These are phyloP conservation scores for Tolypocladium inflatum DNA, from an alignment of 2,329 filamentous ascomycete genomes.

Conservation along the genomic window DNA sequence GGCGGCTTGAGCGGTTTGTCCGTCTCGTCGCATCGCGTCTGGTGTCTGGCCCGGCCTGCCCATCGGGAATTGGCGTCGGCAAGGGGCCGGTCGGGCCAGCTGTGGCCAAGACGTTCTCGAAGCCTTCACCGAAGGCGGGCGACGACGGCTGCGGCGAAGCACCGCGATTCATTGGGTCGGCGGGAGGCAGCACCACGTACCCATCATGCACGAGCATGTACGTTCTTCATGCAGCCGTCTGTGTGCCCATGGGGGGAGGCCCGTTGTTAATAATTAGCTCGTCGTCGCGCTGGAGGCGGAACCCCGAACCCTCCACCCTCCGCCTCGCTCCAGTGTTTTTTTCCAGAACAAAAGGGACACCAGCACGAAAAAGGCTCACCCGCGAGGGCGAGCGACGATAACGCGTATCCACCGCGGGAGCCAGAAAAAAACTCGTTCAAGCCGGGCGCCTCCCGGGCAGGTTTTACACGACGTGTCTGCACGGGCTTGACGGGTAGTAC, in stretches of 20 bases:
- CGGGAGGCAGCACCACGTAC: not conserved
- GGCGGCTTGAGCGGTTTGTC: not conserved
- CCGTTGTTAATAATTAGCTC: not conserved
- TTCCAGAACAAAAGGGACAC: not conserved
- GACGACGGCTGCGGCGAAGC: not conserved
- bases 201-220: too few relatives aligned
- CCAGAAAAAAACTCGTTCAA: constrained; percentile 6
- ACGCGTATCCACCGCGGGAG: constrained; percentile 3
- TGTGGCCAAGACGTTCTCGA: not conserved
- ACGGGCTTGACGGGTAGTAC: too few relatives aligned
- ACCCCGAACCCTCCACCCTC: not conserved
- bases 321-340: not conserved
- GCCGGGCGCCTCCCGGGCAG: not conserved
- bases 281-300: not conserved
- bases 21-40: too few relatives aligned
- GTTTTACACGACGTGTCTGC: not conserved
- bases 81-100: not conserved
- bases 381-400: not conserved
- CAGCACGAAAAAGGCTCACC: constrained; percentile 5
- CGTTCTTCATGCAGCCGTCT: not conserved
- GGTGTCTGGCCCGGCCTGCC: too few relatives aligned
- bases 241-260: not conserved
- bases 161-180: not conserved
- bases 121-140: constrained; percentile 1
- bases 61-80: not conserved